phyloP scores from a whole-genome alignment of 345 rosid species.

The Draba incana region DNA sequence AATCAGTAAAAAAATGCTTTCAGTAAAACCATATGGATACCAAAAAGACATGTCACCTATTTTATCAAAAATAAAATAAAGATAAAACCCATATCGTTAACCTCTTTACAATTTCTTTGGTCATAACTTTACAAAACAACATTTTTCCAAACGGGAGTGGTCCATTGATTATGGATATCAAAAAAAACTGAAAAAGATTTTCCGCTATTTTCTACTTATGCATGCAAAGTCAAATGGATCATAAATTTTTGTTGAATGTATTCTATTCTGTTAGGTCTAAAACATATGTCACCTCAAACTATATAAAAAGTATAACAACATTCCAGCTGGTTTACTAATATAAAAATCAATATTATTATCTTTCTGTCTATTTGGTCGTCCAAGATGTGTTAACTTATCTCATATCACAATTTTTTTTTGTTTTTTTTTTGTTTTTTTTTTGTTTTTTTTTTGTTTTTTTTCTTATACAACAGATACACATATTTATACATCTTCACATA shows the following conservation, averaged over 20 bases:
- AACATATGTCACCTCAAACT: constrained; percentile 43
- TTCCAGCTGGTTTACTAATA: constrained; percentile 40
- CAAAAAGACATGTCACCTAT: too few species aligned
- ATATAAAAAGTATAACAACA: constrained; percentile 36
- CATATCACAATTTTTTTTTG: constrained; percentile 9
- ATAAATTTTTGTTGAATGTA: constrained; percentile 43
- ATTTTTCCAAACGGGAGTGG: constrained; percentile 23
- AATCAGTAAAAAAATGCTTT: not conserved
- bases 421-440: not conserved
- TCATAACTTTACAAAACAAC: not conserved
- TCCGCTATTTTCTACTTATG: constrained; percentile 35
- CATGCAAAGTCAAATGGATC: constrained; percentile 44
- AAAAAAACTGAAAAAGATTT: constrained; percentile 26
- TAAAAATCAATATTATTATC: not conserved
- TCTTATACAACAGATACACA: not conserved
- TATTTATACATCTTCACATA: not conserved
- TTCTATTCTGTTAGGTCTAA: constrained; percentile 43
- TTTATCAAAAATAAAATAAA: too few species aligned
- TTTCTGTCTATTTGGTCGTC: constrained; percentile 24
- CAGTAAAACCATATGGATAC: too few species aligned
- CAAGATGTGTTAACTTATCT: constrained; percentile 20
- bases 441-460: not conserved
- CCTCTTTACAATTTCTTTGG: too few species aligned
- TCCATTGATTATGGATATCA: constrained; percentile 31
- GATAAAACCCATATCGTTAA: too few species aligned